These are phyloP conservation scores for Cryptococcus maquisensis DNA, from an alignment of 1,284 basidiomycete species.

Conservation along the genomic window DNA sequence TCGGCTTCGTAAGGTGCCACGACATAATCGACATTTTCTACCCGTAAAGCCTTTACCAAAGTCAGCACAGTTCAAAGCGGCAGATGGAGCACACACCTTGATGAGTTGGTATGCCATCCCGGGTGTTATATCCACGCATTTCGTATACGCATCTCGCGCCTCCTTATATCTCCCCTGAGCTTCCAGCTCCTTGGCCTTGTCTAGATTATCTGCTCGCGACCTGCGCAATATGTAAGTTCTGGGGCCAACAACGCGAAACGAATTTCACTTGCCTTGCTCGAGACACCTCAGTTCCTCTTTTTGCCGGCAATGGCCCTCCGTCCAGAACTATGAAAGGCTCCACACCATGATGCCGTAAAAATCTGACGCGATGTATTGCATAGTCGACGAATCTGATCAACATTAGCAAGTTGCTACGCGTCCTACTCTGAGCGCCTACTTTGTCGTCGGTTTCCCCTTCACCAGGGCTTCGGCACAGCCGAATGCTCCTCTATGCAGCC, in stretches of 20 bases:
- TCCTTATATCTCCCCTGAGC: conserved; percentile 71
- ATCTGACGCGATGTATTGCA: conserved; percentile 84
- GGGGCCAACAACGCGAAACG: neutral
- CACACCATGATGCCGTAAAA: conserved; percentile 79
- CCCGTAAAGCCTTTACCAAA: conserved; percentile 64
- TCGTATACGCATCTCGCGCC: conserved; percentile 83
- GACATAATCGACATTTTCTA: conserved; percentile 74
- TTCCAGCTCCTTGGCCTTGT: conserved; percentile 66
- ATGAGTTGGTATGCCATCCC: conserved; percentile 97
- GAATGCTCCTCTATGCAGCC: conserved; percentile 94
- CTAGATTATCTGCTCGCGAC: conserved; percentile 47
- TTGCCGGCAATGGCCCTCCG: conserved; percentile 90
- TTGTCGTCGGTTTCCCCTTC: conserved; percentile 73
- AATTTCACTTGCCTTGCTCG: conserved; percentile 56
- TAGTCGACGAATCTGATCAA: conserved; percentile 82
- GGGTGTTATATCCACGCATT: conserved; percentile 92
- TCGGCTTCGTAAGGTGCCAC: conserved; percentile 99
- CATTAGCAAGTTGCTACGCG: conserved; percentile 9
- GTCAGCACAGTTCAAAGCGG: neutral
- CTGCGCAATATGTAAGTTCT: conserved; percentile 34
- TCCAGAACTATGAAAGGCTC: conserved; percentile 94
- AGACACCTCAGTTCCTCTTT: conserved; percentile 81
- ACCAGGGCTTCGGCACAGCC: conserved; percentile 88
- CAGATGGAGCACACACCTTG: conserved; percentile 60
- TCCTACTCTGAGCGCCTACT: conserved; percentile 54